phyloP scores from a whole-genome alignment of 257 asterid genomes.

The Lithospermum erythrorhizon region DNA sequence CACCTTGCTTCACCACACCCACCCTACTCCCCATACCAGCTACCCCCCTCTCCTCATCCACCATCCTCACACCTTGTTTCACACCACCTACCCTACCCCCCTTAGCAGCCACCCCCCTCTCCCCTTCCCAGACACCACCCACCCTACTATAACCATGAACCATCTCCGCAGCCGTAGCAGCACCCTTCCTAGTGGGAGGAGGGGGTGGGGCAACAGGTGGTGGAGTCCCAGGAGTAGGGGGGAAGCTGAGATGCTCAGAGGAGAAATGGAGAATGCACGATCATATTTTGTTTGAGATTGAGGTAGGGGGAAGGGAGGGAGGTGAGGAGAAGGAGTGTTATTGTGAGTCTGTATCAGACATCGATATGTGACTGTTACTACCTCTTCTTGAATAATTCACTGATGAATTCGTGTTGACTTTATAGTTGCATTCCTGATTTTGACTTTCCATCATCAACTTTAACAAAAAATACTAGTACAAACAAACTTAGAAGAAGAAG shows the following conservation, averaged over 20 bases:
- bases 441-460: neutral
- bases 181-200: conserved; percentile 20
- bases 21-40: conserved; percentile 31
- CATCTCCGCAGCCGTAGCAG: conserved; percentile 9
- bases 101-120: conserved; percentile 22
- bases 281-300: conserved; percentile 27
- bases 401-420: too few species aligned
- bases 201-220: conserved; percentile 15
- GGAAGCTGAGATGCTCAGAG: conserved; percentile 23
- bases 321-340: conserved; percentile 59
- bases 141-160: conserved; percentile 17
- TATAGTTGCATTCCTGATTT: neutral
- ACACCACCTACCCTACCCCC: conserved; percentile 20
- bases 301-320: conserved; percentile 17
- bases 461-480: too few species aligned
- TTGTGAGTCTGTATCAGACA: conserved; percentile 84
- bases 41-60: conserved; percentile 30
- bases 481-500: too few species aligned
- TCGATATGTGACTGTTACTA: conserved; percentile 55
- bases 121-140: conserved; percentile 35
- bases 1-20: conserved; percentile 1
- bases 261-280: conserved; percentile 30
- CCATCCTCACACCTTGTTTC: conserved; percentile 39
- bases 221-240: conserved; percentile 8
- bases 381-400: conserved; percentile 17